Evolutionary conservation across 164 flowering plant species (phyloP).

Genomic region (Piper betle): DNA sequence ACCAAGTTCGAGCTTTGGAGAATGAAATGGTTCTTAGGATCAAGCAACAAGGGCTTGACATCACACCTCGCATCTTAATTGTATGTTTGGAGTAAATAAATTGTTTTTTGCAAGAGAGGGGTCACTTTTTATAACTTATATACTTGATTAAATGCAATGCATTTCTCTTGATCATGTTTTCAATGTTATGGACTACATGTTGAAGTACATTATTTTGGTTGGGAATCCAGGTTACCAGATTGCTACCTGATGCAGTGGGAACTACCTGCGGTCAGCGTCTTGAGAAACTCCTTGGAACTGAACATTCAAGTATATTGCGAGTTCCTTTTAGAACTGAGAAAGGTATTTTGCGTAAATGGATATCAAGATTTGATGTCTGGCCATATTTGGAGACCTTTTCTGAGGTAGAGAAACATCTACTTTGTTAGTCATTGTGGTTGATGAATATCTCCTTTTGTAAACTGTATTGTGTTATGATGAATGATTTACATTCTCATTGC

Average conservation of each 20-base stretch:
- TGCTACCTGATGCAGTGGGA: slow-evolving; percentile 84
- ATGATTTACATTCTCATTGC: background rate
- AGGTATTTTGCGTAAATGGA: slow-evolving; percentile 64
- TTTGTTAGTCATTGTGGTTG: background rate
- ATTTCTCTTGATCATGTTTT: background rate
- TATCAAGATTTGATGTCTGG: slow-evolving; percentile 87
- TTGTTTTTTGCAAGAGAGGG: too few relatives aligned
- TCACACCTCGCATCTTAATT: slow-evolving; percentile 86
- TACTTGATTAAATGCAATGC: background rate
- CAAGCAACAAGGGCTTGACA: slow-evolving; percentile 63
- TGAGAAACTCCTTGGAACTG: slow-evolving; percentile 54
- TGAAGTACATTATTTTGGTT: background rate
- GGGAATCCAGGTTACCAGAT: slow-evolving; percentile 54
- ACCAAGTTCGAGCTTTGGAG: slow-evolving; percentile 92
- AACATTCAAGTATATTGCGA: slow-evolving; percentile 68
- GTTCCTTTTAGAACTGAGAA: slow-evolving; percentile 73
- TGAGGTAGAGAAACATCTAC: slow-evolving; percentile 26
- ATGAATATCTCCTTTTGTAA: background rate
- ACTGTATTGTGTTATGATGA: background rate
- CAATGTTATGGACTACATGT: background rate
- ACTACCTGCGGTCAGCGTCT: slow-evolving; percentile 80
- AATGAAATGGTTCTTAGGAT: slow-evolving; percentile 69
- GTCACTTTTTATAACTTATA: too few relatives aligned
- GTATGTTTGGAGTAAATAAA: slow-evolving; percentile 21
- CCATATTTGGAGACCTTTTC: slow-evolving; percentile 84